Conservation (phyloP, 768 basidiomycete genomes). For the Boletus reticulatus region DNA sequence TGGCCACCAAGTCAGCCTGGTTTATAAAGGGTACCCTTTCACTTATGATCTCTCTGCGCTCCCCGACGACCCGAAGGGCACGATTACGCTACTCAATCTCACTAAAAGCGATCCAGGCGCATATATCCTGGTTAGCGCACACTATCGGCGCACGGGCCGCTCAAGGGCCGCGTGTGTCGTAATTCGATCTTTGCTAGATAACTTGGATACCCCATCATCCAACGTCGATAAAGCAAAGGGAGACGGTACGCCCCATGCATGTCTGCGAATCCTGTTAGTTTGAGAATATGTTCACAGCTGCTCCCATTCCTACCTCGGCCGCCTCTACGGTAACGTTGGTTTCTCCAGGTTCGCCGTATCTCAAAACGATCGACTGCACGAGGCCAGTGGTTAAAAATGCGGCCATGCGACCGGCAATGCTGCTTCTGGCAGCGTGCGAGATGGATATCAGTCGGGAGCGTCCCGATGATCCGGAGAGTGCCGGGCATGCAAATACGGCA, state of each 20-base stretch:
- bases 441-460: slow-evolving; percentile 31
- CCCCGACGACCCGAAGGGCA: slow-evolving; percentile 29
- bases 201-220: slow-evolving; percentile 1
- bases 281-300: slow-evolving; percentile 14
- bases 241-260: slow-evolving; percentile 26
- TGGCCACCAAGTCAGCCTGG: slow-evolving; percentile 22
- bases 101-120: slow-evolving; percentile 33
- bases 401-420: slow-evolving; percentile 26
- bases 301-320: slow-evolving; percentile 6
- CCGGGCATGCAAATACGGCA: slow-evolving; percentile 19
- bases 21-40: slow-evolving; percentile 28
- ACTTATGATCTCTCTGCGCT: slow-evolving; percentile 27
- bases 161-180: slow-evolving; percentile 29
- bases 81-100: slow-evolving; percentile 24
- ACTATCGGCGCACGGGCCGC: slow-evolving; percentile 34
- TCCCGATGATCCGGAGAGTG: slow-evolving; percentile 18
- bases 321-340: slow-evolving; percentile 5
- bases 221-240: slow-evolving; percentile 17
- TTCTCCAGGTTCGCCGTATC: slow-evolving; percentile 4
- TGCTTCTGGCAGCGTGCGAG: slow-evolving; percentile 33
- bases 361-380: slow-evolving; percentile 6
- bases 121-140: slow-evolving; percentile 30
- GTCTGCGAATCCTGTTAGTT: slow-evolving; percentile 9
- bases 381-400: slow-evolving; percentile 12
- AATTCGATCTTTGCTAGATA: slow-evolving; percentile 25